Percentiles rank a stretch among this genome's conserved stretches.
Conservation (phyloP, 352 stramenopile genomes). For the Globisporangium spinosum region DNA sequence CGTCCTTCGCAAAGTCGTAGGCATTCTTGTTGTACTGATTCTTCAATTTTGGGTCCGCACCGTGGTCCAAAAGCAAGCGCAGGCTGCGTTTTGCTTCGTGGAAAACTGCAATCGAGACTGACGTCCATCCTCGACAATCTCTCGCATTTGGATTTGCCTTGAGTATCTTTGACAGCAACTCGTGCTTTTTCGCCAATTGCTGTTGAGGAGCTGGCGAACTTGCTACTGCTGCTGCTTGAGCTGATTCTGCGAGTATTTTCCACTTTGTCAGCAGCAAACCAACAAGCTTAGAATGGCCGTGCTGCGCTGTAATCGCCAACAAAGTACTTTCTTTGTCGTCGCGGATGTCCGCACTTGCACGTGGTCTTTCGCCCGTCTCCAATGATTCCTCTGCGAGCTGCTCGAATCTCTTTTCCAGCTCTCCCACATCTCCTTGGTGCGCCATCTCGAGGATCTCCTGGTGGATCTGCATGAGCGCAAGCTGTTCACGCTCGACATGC, state of each 20-base stretch:
- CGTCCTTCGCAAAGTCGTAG: slow-evolving; percentile 87
- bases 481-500: slow-evolving; percentile 81
- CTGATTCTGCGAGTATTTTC: slow-evolving; percentile 33
- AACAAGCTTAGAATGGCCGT: slow-evolving; percentile 62
- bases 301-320: slow-evolving; percentile 67
- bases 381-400: slow-evolving; percentile 73
- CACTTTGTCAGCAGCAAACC: slow-evolving; percentile 58
- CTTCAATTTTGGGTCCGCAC: slow-evolving; percentile 77
- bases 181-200: slow-evolving; percentile 23
- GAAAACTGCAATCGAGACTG: slow-evolving; percentile 82
- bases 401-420: slow-evolving; percentile 56
- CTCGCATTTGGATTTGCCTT: slow-evolving; percentile 71
- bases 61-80: slow-evolving; percentile 68
- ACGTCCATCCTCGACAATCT: slow-evolving; percentile 85
- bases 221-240: slow-evolving; percentile 21
- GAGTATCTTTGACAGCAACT: slow-evolving; percentile 43
- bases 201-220: slow-evolving; percentile 26
- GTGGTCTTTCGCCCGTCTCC: slow-evolving; percentile 48
- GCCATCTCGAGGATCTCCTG: slow-evolving; percentile 65
- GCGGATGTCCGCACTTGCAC: slow-evolving; percentile 66
- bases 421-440: slow-evolving; percentile 37
- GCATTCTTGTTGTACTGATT: slow-evolving; percentile 91
- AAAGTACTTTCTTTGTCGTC: slow-evolving; percentile 79
- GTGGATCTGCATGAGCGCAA: slow-evolving; percentile 80
- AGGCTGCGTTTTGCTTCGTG: slow-evolving; percentile 78